phyloP scores from a whole-genome alignment of 2,329 filamentous ascomycete species.

The Bipolaris sorokiniana region DNA sequence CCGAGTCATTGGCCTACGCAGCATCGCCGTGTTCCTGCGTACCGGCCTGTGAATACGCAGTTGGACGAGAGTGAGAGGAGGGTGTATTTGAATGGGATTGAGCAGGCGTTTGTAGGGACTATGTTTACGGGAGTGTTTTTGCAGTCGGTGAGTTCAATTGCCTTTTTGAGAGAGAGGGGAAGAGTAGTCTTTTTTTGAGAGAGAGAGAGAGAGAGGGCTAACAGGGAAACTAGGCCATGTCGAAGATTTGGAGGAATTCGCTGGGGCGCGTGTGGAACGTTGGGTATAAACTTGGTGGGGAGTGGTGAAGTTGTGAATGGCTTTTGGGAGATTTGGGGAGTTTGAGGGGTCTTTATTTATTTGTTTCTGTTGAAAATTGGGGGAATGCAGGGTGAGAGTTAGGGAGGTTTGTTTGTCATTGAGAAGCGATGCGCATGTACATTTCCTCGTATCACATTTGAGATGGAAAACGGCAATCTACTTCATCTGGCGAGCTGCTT shows the following conservation, averaged over 20 bases:
- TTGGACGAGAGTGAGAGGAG: slow-evolving; percentile 53
- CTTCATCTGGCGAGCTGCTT: neutral
- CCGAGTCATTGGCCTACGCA: slow-evolving; percentile 55
- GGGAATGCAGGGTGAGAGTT: neutral
- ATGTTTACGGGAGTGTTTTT: slow-evolving; percentile 59
- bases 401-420: neutral
- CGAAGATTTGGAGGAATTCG: slow-evolving; percentile 59
- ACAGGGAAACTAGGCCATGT: slow-evolving; percentile 41
- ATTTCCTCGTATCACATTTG: neutral
- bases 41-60: slow-evolving; percentile 55
- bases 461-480: neutral
- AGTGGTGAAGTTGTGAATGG: slow-evolving; percentile 46
- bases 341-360: too few species aligned
- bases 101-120: slow-evolving; percentile 56
- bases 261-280: slow-evolving; percentile 58
- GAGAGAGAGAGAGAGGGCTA: neutral
- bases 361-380: neutral
- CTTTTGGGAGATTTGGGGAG: too few species aligned
- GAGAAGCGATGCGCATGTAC: neutral
- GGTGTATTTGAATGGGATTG: slow-evolving; percentile 53
- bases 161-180: neutral
- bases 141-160: slow-evolving; percentile 49
- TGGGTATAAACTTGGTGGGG: slow-evolving; percentile 61
- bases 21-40: slow-evolving; percentile 56
- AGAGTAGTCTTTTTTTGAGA: neutral